Evolutionary conservation across 495 filamentous ascomycete species (phyloP).

Genomic region (Bacidia gigantensis): DNA sequence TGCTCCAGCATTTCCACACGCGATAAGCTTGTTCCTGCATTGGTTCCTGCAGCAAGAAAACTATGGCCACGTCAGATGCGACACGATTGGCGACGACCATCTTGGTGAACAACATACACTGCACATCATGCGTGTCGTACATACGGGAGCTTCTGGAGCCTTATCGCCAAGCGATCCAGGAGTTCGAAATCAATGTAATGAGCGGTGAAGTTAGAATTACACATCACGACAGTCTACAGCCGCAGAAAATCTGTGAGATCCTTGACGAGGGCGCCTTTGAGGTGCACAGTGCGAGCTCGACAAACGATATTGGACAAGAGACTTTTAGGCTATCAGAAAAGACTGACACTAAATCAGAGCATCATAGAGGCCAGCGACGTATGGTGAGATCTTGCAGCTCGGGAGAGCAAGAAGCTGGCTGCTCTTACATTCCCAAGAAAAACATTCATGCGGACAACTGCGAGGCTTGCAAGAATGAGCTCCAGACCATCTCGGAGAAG

Average conservation of each 20-base stretch:
- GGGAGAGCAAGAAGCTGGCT: not conserved
- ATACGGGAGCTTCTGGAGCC: constrained; percentile 30
- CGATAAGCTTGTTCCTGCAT: not conserved
- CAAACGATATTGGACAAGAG: not conserved
- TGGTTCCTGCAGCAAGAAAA: not conserved
- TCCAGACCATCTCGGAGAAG: constrained; percentile 4
- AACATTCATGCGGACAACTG: constrained; percentile 33
- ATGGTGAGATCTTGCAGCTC: not conserved
- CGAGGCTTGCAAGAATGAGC: constrained; percentile 34
- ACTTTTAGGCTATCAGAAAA: not conserved
- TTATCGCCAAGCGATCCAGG: constrained; percentile 21
- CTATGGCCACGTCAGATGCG: not conserved
- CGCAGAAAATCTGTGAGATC: constrained; percentile 26
- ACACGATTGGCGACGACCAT: constrained; percentile 21
- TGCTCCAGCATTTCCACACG: not conserved
- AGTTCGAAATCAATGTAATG: constrained; percentile 33
- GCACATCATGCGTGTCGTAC: constrained; percentile 39
- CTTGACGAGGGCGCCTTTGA: constrained; percentile 38
- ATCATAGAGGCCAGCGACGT: too few relatives aligned
- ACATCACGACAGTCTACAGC: constrained; percentile 22
- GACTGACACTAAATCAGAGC: too few relatives aligned
- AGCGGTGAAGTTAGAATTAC: constrained; percentile 31
- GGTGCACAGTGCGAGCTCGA: constrained; percentile 31
- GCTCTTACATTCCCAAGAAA: constrained; percentile 20
- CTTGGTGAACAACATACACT: constrained; percentile 38